phyloP scores from a whole-genome alignment of 1,284 basidiomycete genomes.

The Microbotryomycetes sp. region DNA sequence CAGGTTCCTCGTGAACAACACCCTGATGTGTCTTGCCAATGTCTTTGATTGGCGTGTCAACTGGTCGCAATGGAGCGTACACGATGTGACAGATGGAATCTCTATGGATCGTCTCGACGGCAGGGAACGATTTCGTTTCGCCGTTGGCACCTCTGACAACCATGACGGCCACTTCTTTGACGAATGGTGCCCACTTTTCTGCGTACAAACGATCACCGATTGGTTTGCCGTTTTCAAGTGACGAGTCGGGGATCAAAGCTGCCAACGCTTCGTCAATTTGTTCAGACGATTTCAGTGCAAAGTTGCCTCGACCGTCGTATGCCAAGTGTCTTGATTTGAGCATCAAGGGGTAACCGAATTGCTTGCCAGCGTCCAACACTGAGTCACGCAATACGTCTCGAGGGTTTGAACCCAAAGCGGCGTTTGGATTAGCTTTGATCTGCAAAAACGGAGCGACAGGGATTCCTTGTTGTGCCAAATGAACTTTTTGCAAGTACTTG shows the following conservation, averaged over 20 bases:
- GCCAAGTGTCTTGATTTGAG: slow-evolving; percentile 90
- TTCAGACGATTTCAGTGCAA: slow-evolving; percentile 58
- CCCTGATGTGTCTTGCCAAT: background rate
- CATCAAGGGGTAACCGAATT: slow-evolving; percentile 85
- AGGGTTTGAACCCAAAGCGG: slow-evolving; percentile 28
- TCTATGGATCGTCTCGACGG: slow-evolving; percentile 92
- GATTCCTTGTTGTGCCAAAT: slow-evolving; percentile 56
- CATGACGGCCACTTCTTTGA: slow-evolving; percentile 92
- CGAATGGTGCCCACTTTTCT: slow-evolving; percentile 87
- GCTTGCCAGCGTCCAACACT: slow-evolving; percentile 51
- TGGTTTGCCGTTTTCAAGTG: slow-evolving; percentile 39
- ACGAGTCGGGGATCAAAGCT: slow-evolving; percentile 36
- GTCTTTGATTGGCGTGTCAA: slow-evolving; percentile 15
- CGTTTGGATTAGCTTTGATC: slow-evolving; percentile 18
- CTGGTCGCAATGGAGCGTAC: slow-evolving; percentile 66
- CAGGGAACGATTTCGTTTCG: slow-evolving; percentile 76
- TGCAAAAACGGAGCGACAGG: slow-evolving; percentile 65
- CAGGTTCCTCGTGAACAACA: background rate
- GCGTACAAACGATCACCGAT: slow-evolving; percentile 75
- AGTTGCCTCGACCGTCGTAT: slow-evolving; percentile 95
- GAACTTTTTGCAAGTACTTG: slow-evolving; percentile 84
- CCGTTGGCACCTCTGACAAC: slow-evolving; percentile 77
- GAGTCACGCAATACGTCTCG: slow-evolving; percentile 50
- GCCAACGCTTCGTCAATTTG: slow-evolving; percentile 58
- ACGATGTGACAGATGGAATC: slow-evolving; percentile 92